Conservation (phyloP, 305 asterid genomes). For the Fraxinus latifolia region DNA sequence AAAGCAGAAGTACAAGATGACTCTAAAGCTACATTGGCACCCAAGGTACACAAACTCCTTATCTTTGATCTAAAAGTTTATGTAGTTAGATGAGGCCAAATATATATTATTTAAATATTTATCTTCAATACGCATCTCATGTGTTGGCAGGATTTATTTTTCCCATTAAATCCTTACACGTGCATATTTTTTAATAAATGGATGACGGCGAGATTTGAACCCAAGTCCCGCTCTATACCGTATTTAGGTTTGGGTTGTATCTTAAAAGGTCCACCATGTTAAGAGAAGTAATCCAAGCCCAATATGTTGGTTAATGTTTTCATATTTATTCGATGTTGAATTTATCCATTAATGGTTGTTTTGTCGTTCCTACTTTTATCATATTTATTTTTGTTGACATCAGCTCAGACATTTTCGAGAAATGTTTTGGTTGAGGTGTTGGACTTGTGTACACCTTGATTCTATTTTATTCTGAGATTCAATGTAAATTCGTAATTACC, state of each 20-base stretch:
- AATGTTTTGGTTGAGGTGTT: not conserved
- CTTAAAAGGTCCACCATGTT: not conserved
- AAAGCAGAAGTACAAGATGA: conserved; percentile 78
- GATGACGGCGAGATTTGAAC: not conserved
- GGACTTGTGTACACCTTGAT: not conserved
- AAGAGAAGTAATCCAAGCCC: too few species aligned
- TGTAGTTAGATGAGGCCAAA: not conserved
- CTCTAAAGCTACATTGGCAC: conserved; percentile 73
- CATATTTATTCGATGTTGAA: not conserved
- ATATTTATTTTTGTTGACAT: not conserved
- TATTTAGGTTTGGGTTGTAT: not conserved
- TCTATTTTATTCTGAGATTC: not conserved
- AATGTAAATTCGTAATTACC: not conserved
- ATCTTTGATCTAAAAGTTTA: not conserved
- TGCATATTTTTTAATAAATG: too few species aligned
- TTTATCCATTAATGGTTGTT: not conserved
- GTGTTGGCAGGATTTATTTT: not conserved
- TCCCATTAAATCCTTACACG: too few species aligned
- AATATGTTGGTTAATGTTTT: not conserved
- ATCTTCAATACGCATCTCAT: not conserved
- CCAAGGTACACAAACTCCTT: conserved; percentile 52
- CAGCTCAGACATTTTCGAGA: not conserved
- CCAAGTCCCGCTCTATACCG: not conserved
- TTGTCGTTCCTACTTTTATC: not conserved
- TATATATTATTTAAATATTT: too few species aligned